A percentile compares a stretch with the other conserved stretches of the same genome.
These are phyloP conservation scores for Phialophora verrucosa DNA, from an alignment of 2,329 filamentous ascomycete species.

Conservation along the genomic window DNA sequence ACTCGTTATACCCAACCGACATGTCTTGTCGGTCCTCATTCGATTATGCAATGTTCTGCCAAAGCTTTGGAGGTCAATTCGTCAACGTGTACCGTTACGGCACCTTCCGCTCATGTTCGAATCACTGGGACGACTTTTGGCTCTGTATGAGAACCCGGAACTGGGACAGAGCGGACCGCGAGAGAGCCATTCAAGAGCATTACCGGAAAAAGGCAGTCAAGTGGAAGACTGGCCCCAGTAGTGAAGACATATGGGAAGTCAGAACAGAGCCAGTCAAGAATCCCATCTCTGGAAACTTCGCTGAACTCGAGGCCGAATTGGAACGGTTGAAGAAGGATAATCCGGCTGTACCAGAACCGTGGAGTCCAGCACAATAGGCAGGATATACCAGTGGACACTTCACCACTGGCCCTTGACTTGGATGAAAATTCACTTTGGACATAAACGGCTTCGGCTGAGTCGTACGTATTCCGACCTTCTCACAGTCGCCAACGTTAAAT, in stretches of 20 bases:
- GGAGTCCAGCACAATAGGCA: constrained; percentile 23
- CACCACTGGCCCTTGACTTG: neutral
- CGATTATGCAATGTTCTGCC: constrained; percentile 93
- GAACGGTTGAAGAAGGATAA: constrained; percentile 51
- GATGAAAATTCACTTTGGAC: neutral
- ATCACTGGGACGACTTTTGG: constrained; percentile 94
- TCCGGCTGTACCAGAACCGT: constrained; percentile 33
- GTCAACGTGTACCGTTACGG: constrained; percentile 90
- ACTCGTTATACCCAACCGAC: constrained; percentile 74
- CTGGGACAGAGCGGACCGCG: constrained; percentile 64
- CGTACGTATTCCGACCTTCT: neutral
- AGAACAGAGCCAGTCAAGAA: constrained; percentile 66
- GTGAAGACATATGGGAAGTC: constrained; percentile 88
- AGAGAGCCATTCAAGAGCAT: constrained; percentile 66
- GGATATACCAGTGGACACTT: neutral
- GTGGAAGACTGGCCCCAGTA: constrained; percentile 73
- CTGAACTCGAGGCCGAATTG: constrained; percentile 50
- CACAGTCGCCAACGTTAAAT: neutral
- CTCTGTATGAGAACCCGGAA: constrained; percentile 90
- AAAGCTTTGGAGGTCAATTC: constrained; percentile 85
- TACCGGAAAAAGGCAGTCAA: constrained; percentile 71
- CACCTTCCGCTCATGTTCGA: constrained; percentile 73
- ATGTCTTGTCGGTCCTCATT: constrained; percentile 93
- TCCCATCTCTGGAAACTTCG: constrained; percentile 54
- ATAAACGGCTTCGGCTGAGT: neutral